Evolutionary conservation across 805 yeast species (phyloP), one percentile per base, ranked within the genome.

Genomic region (Saturnispora diversa): DNA sequence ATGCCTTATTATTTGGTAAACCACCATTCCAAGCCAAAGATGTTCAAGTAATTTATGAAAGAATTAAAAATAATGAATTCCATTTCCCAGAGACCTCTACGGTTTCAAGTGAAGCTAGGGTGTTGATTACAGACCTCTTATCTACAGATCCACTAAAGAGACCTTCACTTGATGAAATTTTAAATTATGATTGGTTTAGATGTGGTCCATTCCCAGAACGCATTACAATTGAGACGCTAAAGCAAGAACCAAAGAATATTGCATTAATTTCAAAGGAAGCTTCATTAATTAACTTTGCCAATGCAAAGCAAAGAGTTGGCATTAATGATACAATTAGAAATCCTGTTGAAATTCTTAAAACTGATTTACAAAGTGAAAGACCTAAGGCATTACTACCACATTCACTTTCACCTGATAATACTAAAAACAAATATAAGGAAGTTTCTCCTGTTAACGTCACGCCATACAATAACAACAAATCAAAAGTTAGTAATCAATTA

Each of bases 11-110:
- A 37, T 70, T 83, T 44, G 97, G 97, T 27, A 87, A 86, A 60
- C 98, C 99, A 11, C 99, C 99, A 1, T 92, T 92, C 66, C 99
- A 92, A 65, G 85, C 95, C 27, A 85, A 86, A 56, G 96, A 88
- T 58, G 96, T 92, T 34, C 80, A 86, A 52, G 76, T 81, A 42
- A 92, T 92, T 49, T 92, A 92, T 63, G 94, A 86, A 55, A 75
- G 95, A 64, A 92, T 92, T 59, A 86, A 87, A 60, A 70, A 72
- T 43, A 80, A 81, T 44, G 94, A 86, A 45, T 86, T 77, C 58
- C 62, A 64, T 28, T 90, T 88, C 61, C 98, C 97, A 15, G 67
- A 65, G 15, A 70, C 70, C 48, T 50, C 58, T 7, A 58, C 61
- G 22, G 74, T 84, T 30, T 77, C 94, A 5, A 60, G 67, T 5